A percentile compares a stretch with the other conserved stretches of the same genome.
Conservation (phyloP, 1,139 yeast species). For the Yamadazyma mexicana region DNA sequence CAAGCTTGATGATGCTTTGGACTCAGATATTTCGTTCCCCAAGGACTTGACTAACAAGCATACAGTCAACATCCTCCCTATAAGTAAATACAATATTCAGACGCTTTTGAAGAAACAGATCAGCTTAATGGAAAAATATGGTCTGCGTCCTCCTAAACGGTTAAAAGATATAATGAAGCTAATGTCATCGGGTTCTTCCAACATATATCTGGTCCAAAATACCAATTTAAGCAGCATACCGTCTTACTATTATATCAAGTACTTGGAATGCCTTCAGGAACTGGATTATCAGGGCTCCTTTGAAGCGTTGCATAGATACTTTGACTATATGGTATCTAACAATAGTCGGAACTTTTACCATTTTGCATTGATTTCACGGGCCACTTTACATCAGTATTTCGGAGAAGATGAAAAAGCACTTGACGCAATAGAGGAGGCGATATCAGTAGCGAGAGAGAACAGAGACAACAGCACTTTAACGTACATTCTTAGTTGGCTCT, state of each 20-base stretch:
- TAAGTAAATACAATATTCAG: slow-evolving; percentile 56
- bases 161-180: slow-evolving; percentile 44
- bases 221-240: slow-evolving; percentile 54
- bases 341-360: slow-evolving; percentile 70
- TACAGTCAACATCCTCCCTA: slow-evolving; percentile 24
- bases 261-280: slow-evolving; percentile 59
- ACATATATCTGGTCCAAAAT: slow-evolving; percentile 44
- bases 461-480: slow-evolving; percentile 74
- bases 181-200: slow-evolving; percentile 45
- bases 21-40: slow-evolving; percentile 18
- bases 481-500: slow-evolving; percentile 77
- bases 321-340: slow-evolving; percentile 81
- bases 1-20: slow-evolving; percentile 23
- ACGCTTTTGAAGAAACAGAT: slow-evolving; percentile 57
- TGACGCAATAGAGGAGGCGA: slow-evolving; percentile 83
- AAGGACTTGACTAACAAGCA: slow-evolving; percentile 14
- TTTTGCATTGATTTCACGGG: slow-evolving; percentile 77
- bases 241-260: slow-evolving; percentile 62
- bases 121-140: slow-evolving; percentile 52
- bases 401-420: slow-evolving; percentile 75
- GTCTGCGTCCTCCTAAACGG: slow-evolving; percentile 51
- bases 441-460: slow-evolving; percentile 83
- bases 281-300: slow-evolving; percentile 76
- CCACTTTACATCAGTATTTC: slow-evolving; percentile 75
- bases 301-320: slow-evolving; percentile 73